phyloP scores from a whole-genome alignment of 805 yeast genomes.

The Yarrowia sp. region DNA sequence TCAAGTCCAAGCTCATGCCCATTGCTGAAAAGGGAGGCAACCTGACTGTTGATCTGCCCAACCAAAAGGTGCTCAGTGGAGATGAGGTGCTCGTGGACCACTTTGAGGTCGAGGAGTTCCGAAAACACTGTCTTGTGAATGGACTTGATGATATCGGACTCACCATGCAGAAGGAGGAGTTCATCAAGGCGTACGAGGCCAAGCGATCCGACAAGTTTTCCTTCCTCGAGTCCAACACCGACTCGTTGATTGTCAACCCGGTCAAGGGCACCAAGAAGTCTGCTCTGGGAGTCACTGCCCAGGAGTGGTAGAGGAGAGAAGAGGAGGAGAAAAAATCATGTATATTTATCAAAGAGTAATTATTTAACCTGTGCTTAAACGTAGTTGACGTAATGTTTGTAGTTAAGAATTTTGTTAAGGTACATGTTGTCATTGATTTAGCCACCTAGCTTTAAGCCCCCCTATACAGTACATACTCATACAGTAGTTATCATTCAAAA shows the following conservation, averaged over 20 bases:
- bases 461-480: too few relatives aligned
- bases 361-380: too few relatives aligned
- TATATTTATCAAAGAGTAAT: slow-evolving; percentile 3
- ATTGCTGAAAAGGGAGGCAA: slow-evolving; percentile 70
- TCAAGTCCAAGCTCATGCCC: slow-evolving; percentile 70
- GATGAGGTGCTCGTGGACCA: slow-evolving; percentile 75
- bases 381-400: too few relatives aligned
- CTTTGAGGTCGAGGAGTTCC: slow-evolving; percentile 85
- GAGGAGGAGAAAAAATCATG: background rate
- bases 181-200: slow-evolving; percentile 69
- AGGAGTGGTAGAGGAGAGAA: slow-evolving; percentile 27
- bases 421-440: too few relatives aligned
- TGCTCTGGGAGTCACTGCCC: slow-evolving; percentile 27
- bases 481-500: too few relatives aligned
- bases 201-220: slow-evolving; percentile 77
- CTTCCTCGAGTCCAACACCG: slow-evolving; percentile 87
- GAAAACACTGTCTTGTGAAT: slow-evolving; percentile 90
- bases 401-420: too few relatives aligned
- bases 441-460: too few relatives aligned
- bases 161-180: slow-evolving; percentile 84
- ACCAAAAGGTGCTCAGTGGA: slow-evolving; percentile 69
- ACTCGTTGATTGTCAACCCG: slow-evolving; percentile 56
- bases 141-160: slow-evolving; percentile 97
- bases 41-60: slow-evolving; percentile 79
- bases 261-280: slow-evolving; percentile 31